Evolutionary conservation across 192 early-diverging fungal genomes (phyloP).

Genomic region (Coemansia sp.): DNA sequence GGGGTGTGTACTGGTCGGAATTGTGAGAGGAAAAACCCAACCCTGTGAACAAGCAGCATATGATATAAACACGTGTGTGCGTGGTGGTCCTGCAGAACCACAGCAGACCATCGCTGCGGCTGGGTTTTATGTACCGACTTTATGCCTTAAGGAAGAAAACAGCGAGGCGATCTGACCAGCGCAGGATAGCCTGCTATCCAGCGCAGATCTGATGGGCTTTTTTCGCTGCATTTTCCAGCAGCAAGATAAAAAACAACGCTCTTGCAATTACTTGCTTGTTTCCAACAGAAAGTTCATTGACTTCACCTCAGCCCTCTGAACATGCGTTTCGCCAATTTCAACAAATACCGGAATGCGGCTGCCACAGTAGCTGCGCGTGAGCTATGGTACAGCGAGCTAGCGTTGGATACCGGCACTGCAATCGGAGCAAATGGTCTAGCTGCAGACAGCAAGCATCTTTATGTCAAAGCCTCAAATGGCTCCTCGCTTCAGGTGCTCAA

Average conservation of each 20-base stretch:
- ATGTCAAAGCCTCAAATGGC: conserved; percentile 30
- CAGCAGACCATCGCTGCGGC: too few relatives aligned
- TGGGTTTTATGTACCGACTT: too few relatives aligned
- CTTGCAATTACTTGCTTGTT: background rate
- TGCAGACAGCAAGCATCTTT: conserved; percentile 25
- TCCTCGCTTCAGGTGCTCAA: conserved; percentile 33
- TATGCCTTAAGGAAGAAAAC: too few relatives aligned
- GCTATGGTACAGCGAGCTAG: conserved; percentile 45
- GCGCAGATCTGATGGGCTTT: too few relatives aligned
- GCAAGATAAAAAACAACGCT: too few relatives aligned
- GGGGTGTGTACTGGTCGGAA: background rate
- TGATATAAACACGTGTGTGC: too few relatives aligned
- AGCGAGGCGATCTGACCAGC: background rate
- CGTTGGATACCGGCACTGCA: conserved; percentile 17
- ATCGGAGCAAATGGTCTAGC: conserved; percentile 40
- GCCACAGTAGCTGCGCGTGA: conserved; percentile 35
- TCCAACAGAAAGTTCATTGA: too few relatives aligned
- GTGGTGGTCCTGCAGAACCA: too few relatives aligned
- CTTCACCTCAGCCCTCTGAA: background rate
- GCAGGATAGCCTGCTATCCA: too few relatives aligned
- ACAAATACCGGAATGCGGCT: conserved; percentile 46
- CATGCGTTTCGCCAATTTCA: conserved; percentile 40
- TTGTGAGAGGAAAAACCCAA: too few relatives aligned
- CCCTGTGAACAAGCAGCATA: too few relatives aligned
- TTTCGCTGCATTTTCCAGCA: too few relatives aligned